Evolutionary conservation across 2,329 filamentous ascomycete species (phyloP), one percentile per base, ranked within the genome.

Genomic region (Monosporascus sp.): DNA sequence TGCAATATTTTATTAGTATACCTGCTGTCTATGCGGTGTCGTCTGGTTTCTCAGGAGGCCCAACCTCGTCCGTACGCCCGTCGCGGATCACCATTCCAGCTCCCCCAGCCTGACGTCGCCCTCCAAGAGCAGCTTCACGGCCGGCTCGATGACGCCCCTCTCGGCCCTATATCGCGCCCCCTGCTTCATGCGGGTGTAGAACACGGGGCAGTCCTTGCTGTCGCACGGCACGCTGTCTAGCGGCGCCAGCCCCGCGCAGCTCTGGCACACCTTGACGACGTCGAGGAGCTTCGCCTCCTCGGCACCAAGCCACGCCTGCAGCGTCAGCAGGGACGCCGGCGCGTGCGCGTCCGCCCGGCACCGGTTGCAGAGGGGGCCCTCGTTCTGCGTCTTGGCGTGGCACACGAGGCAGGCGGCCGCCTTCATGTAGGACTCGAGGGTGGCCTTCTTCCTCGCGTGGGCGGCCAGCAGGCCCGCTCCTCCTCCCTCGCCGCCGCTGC

Each of bases 371-470:
- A 91, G 71, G 0, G 65, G 64, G 22, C 61, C 65, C 47, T 69
- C 63, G 39, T 63, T 60, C 52, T 66, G 67, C 48, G 73, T 76
- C 62, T 84, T 85, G 9, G 77, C 70, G 25, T 79, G 77, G 69
- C 94, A 99, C 17, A 93, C 80, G 5, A 93, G 71, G 66, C 94
- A 99, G 2, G 85, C 82, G 0, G 86, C 87, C 0, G 85, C 85
- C 58, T 83, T 87, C 85, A 97, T 87, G 71, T 97, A 99, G n/a
- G 83, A 88, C 65, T 97, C 94, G n/a, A 99, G 79, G 0, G 91
- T 97, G 68, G 82, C 88, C 65, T 81, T 86, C 61, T 72, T 72
- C 63, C 11, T 27, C 22, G n/a, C 20, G 11, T 15, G 11, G 7
- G 43, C 43, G 7, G 43, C 43, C 17, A 9, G 22, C 7, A 55